Evolutionary conservation across 2,329 filamentous ascomycete species (phyloP).

Genomic region (Phialophora verrucosa): DNA sequence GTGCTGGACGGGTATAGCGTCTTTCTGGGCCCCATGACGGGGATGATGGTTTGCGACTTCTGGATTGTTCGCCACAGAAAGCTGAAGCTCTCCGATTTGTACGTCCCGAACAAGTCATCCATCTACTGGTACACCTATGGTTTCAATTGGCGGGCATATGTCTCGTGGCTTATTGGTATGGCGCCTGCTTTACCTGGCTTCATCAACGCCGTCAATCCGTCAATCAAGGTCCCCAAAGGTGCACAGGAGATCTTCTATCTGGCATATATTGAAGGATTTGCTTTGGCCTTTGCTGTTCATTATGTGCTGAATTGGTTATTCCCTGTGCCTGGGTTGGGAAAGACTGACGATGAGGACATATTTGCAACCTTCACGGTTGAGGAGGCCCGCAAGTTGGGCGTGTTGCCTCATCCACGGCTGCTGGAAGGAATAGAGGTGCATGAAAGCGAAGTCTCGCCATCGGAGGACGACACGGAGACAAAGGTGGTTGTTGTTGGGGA

Average conservation of each 20-base stretch:
- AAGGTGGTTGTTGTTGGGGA: conserved; percentile 12
- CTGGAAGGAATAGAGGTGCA: conserved; percentile 10
- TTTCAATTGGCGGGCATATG: conserved; percentile 66
- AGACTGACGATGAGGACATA: conserved; percentile 16
- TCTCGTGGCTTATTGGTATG: conserved; percentile 63
- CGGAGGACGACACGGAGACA: conserved; percentile 10
- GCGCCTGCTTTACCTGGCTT: conserved; percentile 64
- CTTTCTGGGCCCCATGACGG: conserved; percentile 58
- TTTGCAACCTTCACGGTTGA: conserved; percentile 19
- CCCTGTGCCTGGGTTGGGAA: conserved; percentile 22
- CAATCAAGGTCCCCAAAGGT: conserved; percentile 62
- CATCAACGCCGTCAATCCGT: conserved; percentile 61
- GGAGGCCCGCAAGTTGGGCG: conserved; percentile 19
- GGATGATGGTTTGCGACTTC: conserved; percentile 37
- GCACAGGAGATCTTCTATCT: conserved; percentile 24
- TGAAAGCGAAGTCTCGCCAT: not conserved
- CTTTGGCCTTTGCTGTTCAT: conserved; percentile 17
- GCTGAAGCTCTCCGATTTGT: conserved; percentile 29
- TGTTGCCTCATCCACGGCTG: conserved; percentile 14
- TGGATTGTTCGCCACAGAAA: conserved; percentile 31
- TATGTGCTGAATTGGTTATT: conserved; percentile 22
- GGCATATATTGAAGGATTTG: conserved; percentile 22
- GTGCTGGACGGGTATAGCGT: conserved; percentile 71
- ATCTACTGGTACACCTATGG: conserved; percentile 44
- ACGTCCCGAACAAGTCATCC: conserved; percentile 31